Evolutionary conservation across 2,329 filamentous ascomycete species (phyloP), one percentile per base, ranked within the genome.

Genomic region (Chrysosporium queenslandicum): DNA sequence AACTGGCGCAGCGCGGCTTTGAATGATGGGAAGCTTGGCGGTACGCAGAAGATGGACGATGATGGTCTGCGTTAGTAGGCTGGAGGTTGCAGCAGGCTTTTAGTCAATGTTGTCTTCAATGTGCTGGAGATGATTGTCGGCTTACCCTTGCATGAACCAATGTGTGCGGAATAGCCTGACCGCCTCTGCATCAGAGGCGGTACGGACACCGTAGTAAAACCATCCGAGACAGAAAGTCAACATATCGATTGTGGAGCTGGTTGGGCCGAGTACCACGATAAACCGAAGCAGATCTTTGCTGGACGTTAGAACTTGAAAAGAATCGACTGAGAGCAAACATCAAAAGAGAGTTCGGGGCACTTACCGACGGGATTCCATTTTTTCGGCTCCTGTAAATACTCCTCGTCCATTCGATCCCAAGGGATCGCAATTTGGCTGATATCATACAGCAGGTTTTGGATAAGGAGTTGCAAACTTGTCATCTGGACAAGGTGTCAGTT

Each of bases 141-240:
- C 43, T 20, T 46, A 46, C 43, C 43, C 43, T 46, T 46, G 43
- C 43, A 46, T 7, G 23, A 46, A 46, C 43, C 43, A 46, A 18
- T 46, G 43, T 4, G 43, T 46, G 12, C 43, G 43, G 29, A 46
- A 46, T 16, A 46, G 6, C 27, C 16, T 46, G 6, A 46, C 43
- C 14, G 11, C 43, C 5, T 18, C 23, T 18, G 16, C 5, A 34
- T 46, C 16, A 12, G 16, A 12, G 43, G 43, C 23, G n/a, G 21
- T 20, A 9, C 29, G 43, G 12, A 46, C 16, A 16, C 18, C 12
- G 23, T 46, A 46, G 43, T 30, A 46, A 32, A 46, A 46, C 43
- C 43, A 46, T 32, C 43, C 43, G 11, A 46, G 29, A 12, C 16
- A 30, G 43, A 46, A 46, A 5, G 43, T 30, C 43, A 46, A 11